These are phyloP conservation scores for Aechmea fasciata DNA, from an alignment of 176 grass and related monocot species.

Conservation along the genomic window DNA sequence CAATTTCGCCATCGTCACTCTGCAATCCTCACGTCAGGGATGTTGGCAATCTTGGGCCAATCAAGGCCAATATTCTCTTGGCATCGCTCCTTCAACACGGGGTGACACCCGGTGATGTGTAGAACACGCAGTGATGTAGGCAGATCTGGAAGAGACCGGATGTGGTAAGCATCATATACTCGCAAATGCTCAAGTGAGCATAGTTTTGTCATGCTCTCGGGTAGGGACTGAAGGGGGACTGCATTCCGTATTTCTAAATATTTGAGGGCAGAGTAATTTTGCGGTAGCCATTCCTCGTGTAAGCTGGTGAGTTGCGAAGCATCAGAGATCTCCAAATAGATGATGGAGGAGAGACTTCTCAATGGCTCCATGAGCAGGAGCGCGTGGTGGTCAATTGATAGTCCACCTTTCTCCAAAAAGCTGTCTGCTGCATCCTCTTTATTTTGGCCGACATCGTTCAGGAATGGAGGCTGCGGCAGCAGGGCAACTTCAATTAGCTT, in stretches of 20 bases:
- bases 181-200: neutral
- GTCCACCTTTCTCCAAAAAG: neutral
- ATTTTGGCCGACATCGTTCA: neutral
- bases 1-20: no score
- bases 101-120: neutral
- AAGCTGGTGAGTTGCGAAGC: neutral
- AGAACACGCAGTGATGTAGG: neutral
- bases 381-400: neutral
- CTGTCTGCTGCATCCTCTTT: neutral
- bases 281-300: neutral
- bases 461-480: neutral
- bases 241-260: neutral
- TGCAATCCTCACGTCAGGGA: neutral
- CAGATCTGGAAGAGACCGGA: neutral
- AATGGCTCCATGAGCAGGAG: neutral
- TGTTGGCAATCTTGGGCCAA: neutral
- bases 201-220: neutral
- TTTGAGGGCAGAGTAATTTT: neutral
- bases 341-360: neutral
- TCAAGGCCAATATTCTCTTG: neutral
- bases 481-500: neutral
- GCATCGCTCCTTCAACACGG: neutral
- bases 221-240: neutral
- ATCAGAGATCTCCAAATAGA: no score
- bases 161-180: neutral